phyloP scores from a whole-genome alignment of 768 basidiomycete species.

The Albatrellus ellisii region DNA sequence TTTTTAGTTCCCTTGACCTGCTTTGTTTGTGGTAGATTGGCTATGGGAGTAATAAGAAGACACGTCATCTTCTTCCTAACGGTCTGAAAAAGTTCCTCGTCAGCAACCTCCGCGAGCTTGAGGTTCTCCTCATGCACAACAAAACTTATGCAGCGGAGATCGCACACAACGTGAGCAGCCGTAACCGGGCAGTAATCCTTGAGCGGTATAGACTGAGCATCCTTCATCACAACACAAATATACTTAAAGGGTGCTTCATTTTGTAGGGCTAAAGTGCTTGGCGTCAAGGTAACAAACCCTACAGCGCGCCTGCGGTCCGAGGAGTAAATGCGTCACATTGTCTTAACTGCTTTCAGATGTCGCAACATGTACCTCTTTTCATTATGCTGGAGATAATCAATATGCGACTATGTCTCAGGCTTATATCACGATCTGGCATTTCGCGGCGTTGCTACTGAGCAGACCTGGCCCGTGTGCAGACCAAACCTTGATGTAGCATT shows the following conservation, averaged over 20 bases:
- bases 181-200: slow-evolving; percentile 84
- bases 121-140: slow-evolving; percentile 97
- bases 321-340: slow-evolving; percentile 45
- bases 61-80: slow-evolving; percentile 90
- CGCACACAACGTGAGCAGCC: slow-evolving; percentile 91
- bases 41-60: slow-evolving; percentile 92
- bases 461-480: no score
- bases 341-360: slow-evolving; percentile 24
- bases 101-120: slow-evolving; percentile 86
- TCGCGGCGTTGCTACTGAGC: no score
- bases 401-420: slow-evolving; percentile 35
- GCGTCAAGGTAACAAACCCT: slow-evolving; percentile 90
- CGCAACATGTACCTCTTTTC: slow-evolving; percentile 35
- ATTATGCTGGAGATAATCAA: slow-evolving; percentile 36
- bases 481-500: no score
- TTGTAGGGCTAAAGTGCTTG: slow-evolving; percentile 69
- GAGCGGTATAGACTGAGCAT: slow-evolving; percentile 46
- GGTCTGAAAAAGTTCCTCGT: slow-evolving; percentile 95
- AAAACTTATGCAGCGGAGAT: slow-evolving; percentile 93
- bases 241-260: slow-evolving; percentile 3
- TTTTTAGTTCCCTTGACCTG: no score
- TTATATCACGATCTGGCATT: no score
- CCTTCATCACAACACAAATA: background rate
- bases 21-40: slow-evolving; percentile 61
- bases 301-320: slow-evolving; percentile 90